Base-by-base conservation (phyloP, 805 yeast genomes). In the Millerozyma miso region DNA sequence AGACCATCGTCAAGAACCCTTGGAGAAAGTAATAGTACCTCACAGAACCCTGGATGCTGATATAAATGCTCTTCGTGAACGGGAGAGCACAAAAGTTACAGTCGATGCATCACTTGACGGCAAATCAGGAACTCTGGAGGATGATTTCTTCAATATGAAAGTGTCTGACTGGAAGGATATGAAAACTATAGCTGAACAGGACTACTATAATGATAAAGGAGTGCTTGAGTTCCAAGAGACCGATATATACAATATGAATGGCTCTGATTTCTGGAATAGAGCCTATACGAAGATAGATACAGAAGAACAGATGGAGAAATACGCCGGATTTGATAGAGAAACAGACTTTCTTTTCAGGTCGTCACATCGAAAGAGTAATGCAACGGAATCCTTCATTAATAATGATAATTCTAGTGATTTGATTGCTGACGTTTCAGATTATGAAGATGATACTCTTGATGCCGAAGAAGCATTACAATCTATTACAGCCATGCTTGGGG, bases 231-330 rank as follows among this genome's bases (percentile, higher is more conserved):
- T 80, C 18, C 48, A 56, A 4, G 46, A 55, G 3, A 57, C 53
- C 15, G 71, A 54, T 26, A 50, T 54, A 26, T 46, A 66, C 13
- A 79, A 80, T 1, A 76, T 77, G 33, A 14, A 31, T 23, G 40
- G 40, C 3, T 4, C 31, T 18, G 19, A 19, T 13, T 35, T 35
- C 19, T 15, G 17, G 17, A 6, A 13, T 32, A 15, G 7, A n/a
- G 91, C 95, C 0, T 93, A 93, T 59, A 93, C 98, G 0, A 83
- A 95, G 54, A 84, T 93, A 6, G 88, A 88, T 20, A 85, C 82
- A 1, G 93, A 87, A 52, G 88, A 83, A 49, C 97, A 93, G 58
- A 88, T 89, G 5, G 83, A 83, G 16, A 80, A 82, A 49, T 85
- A 85, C 47, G 57, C 67, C 14, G 69, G 69, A 45, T 63, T 78